phyloP scores from a whole-genome alignment of 257 asterid species.

The Nicotiana noctiflora region DNA sequence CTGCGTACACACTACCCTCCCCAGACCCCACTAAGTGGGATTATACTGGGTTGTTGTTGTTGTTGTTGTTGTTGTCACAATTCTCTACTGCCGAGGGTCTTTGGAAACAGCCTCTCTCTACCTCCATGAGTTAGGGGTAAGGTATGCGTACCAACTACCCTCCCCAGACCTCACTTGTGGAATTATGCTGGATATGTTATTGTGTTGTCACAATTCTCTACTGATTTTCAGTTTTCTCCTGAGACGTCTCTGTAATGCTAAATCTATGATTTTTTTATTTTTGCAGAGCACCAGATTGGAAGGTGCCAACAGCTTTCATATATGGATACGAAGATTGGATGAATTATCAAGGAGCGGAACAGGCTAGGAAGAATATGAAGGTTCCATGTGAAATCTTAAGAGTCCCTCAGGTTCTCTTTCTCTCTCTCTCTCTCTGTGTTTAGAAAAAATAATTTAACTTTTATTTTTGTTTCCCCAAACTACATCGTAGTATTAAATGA shows the following conservation, averaged over 20 bases:
- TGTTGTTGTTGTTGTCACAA: too few species aligned
- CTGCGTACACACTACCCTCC: too few species aligned
- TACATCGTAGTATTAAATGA: neutral
- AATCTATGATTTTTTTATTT: neutral
- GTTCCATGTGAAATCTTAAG: slow-evolving; percentile 73
- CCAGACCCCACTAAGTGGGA: too few species aligned
- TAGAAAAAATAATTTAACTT: neutral
- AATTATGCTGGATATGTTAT: too few species aligned
- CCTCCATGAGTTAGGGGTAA: too few species aligned
- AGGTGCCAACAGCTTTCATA: slow-evolving; percentile 77
- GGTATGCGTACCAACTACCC: too few species aligned
- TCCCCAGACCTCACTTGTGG: too few species aligned
- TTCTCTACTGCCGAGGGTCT: too few species aligned
- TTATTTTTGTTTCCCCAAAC: neutral
- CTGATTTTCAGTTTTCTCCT: too few species aligned
- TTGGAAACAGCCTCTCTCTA: too few species aligned
- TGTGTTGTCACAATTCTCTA: too few species aligned
- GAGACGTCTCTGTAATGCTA: neutral
- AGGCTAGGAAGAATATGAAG: slow-evolving; percentile 62
- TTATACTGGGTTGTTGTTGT: too few species aligned
- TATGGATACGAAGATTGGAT: slow-evolving; percentile 81
- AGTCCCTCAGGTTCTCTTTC: slow-evolving; percentile 60
- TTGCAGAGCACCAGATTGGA: slow-evolving; percentile 74
- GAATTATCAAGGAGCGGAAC: slow-evolving; percentile 68
- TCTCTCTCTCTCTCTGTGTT: neutral